phyloP scores from a whole-genome alignment of 208 protist species.

The Trypanosoma boissoni region DNA sequence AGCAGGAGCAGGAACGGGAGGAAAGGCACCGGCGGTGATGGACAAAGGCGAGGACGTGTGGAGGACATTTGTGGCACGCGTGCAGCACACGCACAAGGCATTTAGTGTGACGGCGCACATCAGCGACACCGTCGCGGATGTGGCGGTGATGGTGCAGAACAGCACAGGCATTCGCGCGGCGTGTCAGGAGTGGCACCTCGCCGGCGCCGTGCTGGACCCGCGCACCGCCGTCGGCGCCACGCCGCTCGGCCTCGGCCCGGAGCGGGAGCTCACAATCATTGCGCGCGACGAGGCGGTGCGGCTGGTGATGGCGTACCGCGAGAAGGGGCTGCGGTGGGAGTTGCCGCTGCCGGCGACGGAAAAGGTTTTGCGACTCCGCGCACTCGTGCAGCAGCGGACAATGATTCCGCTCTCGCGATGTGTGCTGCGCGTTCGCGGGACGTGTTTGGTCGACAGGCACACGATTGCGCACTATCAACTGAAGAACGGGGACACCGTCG shows the following conservation, averaged over 20 bases:
- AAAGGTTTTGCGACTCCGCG: conserved; percentile 74
- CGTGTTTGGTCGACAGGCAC: conserved; percentile 70
- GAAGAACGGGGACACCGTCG: conserved; percentile 58
- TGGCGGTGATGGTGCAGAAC: conserved; percentile 80
- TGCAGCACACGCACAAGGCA: conserved; percentile 56
- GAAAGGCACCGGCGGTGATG: conserved; percentile 21
- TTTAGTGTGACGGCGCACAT: conserved; percentile 87
- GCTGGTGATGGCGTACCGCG: conserved; percentile 50
- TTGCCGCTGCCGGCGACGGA: conserved; percentile 51
- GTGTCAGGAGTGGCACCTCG: conserved; percentile 70
- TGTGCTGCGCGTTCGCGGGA: conserved; percentile 32
- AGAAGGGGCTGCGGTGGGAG: conserved; percentile 67
- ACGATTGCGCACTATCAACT: conserved; percentile 69
- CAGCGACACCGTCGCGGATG: conserved; percentile 63
- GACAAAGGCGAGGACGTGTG: conserved; percentile 32
- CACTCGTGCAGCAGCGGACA: conserved; percentile 71
- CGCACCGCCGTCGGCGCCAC: conserved; percentile 48
- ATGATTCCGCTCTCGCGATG: conserved; percentile 84
- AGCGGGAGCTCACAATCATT: conserved; percentile 60
- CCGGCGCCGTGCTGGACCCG: conserved; percentile 34
- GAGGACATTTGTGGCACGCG: conserved; percentile 55
- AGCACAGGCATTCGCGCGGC: conserved; percentile 62
- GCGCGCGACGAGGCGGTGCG: conserved; percentile 59
- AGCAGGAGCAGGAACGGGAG: too few species aligned
- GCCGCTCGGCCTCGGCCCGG: conserved; percentile 41